Evolutionary conservation across 2,329 filamentous ascomycete species (phyloP).

Genomic region (Plectosphaerella cucumerina): DNA sequence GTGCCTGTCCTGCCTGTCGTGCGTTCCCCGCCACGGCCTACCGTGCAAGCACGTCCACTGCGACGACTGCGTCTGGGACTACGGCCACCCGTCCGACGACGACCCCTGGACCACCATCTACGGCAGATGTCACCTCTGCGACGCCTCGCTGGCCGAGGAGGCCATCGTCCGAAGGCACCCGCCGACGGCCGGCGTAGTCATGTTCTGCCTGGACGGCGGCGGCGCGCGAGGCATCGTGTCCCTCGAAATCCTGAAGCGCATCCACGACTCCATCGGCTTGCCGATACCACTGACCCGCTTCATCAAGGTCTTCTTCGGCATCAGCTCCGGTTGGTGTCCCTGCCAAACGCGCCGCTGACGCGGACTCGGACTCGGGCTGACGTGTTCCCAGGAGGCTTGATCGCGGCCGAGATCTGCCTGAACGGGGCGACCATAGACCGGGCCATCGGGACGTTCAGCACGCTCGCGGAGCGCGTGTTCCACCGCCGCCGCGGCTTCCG

Average conservation of each 20-base stretch:
- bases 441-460: slow-evolving; percentile 1
- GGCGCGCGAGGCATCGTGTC: slow-evolving; percentile 22
- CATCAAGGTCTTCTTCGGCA: slow-evolving; percentile 4
- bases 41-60: slow-evolving; percentile 1
- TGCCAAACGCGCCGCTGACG: not conserved
- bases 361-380: not conserved
- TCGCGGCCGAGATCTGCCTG: too few species aligned
- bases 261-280: slow-evolving; percentile 16
- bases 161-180: slow-evolving; percentile 2
- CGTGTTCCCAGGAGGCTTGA: slow-evolving; percentile 1
- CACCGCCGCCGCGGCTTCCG: not conserved
- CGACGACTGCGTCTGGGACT: not conserved
- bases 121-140: not conserved
- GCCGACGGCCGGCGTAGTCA: not conserved
- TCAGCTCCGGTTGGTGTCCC: slow-evolving; percentile 1
- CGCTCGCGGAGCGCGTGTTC: not conserved
- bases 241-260: slow-evolving; percentile 19
- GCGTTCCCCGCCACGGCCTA: not conserved
- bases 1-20: not conserved
- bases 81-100: not conserved
- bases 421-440: slow-evolving; percentile 2
- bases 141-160: not conserved
- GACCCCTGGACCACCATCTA: not conserved
- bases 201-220: slow-evolving; percentile 15
- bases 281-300: not conserved